Conservation (phyloP, 1,284 basidiomycete species). For the Sporisorium iseilematis-ciliati region DNA sequence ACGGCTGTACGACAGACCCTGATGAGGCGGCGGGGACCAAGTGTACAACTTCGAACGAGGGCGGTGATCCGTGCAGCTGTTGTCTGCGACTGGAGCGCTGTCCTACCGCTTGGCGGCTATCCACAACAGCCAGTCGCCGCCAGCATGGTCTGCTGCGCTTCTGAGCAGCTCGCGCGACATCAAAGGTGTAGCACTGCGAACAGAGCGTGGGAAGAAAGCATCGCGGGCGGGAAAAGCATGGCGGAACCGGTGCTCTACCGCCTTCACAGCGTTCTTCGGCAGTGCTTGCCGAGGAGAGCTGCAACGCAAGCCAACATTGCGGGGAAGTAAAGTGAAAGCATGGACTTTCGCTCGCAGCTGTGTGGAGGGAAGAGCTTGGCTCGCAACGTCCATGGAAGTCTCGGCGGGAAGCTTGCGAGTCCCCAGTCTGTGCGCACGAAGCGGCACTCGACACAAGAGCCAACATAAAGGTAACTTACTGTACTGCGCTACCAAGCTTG, state of each 20-base stretch:
- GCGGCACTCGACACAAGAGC: conserved; percentile 1
- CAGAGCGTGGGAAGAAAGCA: neutral
- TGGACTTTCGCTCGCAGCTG: neutral
- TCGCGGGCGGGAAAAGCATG: neutral
- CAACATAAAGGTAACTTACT: neutral
- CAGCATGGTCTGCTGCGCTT: conserved; percentile 1
- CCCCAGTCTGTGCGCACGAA: neutral
- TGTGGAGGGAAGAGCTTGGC: neutral
- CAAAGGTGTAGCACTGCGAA: neutral
- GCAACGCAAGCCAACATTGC: neutral
- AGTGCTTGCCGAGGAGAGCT: neutral
- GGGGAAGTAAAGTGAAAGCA: neutral
- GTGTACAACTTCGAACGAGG: neutral
- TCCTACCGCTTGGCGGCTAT: neutral
- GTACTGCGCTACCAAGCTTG: neutral
- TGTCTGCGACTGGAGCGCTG: conserved; percentile 7
- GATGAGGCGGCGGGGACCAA: neutral
- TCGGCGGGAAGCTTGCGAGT: conserved; percentile 8
- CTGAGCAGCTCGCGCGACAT: conserved; percentile 13
- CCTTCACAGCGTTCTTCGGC: neutral
- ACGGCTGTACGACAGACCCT: neutral
- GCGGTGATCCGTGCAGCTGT: conserved; percentile 5
- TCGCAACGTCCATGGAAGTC: neutral
- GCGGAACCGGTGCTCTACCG: conserved; percentile 9
- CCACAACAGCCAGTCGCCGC: neutral